Percentiles rank a stretch among this genome's conserved stretches.
phyloP scores from a whole-genome alignment of 768 basidiomycete species.

The Phanerodontia chrysosporium region DNA sequence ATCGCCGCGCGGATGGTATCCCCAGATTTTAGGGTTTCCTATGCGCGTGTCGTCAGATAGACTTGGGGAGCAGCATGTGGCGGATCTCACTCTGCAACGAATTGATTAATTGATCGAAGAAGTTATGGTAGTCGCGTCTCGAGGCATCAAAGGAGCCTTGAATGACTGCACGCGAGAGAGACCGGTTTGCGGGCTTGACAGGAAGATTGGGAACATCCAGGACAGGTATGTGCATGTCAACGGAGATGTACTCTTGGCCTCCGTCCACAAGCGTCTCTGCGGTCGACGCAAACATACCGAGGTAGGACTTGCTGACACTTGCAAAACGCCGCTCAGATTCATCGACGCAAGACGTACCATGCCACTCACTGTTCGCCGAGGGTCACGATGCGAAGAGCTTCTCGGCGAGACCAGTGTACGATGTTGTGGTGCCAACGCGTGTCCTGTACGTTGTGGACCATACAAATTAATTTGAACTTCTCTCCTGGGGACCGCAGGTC shows the following conservation, averaged over 20 bases:
- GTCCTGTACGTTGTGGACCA: conserved; percentile 34
- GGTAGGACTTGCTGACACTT: conserved; percentile 31
- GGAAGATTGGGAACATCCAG: conserved; percentile 29
- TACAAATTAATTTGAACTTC: conserved; percentile 41
- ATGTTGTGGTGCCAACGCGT: conserved; percentile 29
- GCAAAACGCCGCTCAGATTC: background rate
- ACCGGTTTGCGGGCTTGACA: conserved; percentile 15
- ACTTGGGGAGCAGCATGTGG: background rate
- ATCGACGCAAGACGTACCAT: background rate
- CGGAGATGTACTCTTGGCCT: conserved; percentile 32
- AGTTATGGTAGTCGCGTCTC: conserved; percentile 32
- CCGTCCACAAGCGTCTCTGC: conserved; percentile 29
- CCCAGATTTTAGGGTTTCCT: conserved; percentile 35
- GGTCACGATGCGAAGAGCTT: conserved; percentile 34
- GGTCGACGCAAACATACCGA: conserved; percentile 23
- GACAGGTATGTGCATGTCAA: conserved; percentile 34
- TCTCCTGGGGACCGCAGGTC: conserved; percentile 29
- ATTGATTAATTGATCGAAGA: conserved; percentile 31
- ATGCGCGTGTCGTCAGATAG: background rate
- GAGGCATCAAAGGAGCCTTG: conserved; percentile 33
- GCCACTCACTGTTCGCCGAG: conserved; percentile 37
- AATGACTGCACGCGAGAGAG: conserved; percentile 38
- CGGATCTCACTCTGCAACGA: conserved; percentile 28
- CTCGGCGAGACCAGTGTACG: conserved; percentile 33
- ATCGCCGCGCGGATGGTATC: conserved; percentile 29